A percentile compares a stretch with the other conserved stretches of the same genome.
Conservation (phyloP, 768 basidiomycete genomes). For the Leucocoprinus birnbaumii region DNA sequence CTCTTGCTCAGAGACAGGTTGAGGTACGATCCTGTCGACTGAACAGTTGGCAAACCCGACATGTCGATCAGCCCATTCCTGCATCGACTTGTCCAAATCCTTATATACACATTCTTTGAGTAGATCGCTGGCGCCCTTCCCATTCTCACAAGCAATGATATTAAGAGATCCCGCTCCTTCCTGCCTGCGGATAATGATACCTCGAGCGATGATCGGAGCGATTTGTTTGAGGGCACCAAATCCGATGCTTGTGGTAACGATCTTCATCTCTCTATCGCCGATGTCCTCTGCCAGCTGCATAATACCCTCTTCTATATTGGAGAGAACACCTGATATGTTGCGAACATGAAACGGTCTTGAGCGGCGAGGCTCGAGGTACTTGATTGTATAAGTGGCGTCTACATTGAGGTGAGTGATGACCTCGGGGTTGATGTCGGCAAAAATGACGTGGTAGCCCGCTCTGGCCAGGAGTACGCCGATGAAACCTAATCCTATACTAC, state of each 20-base stretch:
- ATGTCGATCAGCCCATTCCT: slow-evolving; percentile 2
- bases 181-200: slow-evolving; percentile 1
- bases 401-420: slow-evolving; percentile 4
- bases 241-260: slow-evolving; percentile 10
- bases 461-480: slow-evolving; percentile 9
- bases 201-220: slow-evolving; percentile 8
- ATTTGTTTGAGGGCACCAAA: slow-evolving; percentile 6
- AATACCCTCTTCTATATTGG: slow-evolving; percentile 6
- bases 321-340: slow-evolving; percentile 9
- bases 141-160: slow-evolving; percentile 11
- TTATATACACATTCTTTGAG: slow-evolving; percentile 5
- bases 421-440: slow-evolving; percentile 4
- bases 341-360: slow-evolving; percentile 8
- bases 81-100: background rate
- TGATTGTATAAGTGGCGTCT: slow-evolving; percentile 4
- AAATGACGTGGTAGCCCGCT: slow-evolving; percentile 11
- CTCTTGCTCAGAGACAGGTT: slow-evolving; percentile 2
- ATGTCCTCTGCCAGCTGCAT: slow-evolving; percentile 7
- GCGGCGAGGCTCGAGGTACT: slow-evolving; percentile 6
- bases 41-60: slow-evolving; percentile 12
- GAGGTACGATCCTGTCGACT: slow-evolving; percentile 8
- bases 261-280: slow-evolving; percentile 10
- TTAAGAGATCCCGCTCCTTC: slow-evolving; percentile 1
- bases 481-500: slow-evolving; percentile 10
- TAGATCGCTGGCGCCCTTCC: background rate